phyloP scores from a whole-genome alignment of 805 yeast genomes.

The Maudiozyma turicensis region DNA sequence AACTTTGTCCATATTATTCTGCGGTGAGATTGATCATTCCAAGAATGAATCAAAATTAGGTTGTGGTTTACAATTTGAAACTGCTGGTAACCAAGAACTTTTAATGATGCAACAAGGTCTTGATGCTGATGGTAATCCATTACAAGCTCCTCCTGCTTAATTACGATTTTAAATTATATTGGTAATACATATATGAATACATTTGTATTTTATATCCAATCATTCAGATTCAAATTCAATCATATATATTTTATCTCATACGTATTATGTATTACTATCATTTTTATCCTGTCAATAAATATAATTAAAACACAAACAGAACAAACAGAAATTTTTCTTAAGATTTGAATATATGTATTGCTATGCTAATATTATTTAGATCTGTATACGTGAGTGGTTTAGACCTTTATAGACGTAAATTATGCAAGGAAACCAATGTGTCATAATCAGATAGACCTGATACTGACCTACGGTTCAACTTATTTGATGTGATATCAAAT shows the following conservation, averaged over 20 bases:
- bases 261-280: too few relatives aligned
- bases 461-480: slow-evolving; percentile 5
- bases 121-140: slow-evolving; percentile 79
- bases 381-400: neutral
- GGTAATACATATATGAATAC: neutral
- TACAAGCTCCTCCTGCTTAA: slow-evolving; percentile 56
- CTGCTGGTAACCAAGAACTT: slow-evolving; percentile 88
- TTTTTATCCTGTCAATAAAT: too few relatives aligned
- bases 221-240: too few relatives aligned
- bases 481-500: neutral
- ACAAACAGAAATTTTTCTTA: too few relatives aligned
- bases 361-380: neutral
- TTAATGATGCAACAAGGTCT: slow-evolving; percentile 86
- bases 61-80: slow-evolving; percentile 90
- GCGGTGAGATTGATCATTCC: slow-evolving; percentile 87
- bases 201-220: neutral
- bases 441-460: slow-evolving; percentile 9
- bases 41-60: slow-evolving; percentile 76
- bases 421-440: slow-evolving; percentile 6
- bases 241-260: too few relatives aligned
- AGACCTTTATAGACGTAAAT: neutral
- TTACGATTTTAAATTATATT: neutral
- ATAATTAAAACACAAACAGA: too few relatives aligned
- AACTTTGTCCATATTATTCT: slow-evolving; percentile 76
- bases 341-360: neutral